These are phyloP conservation scores for Hura crepitans DNA, from an alignment of 441 rosid genomes.

Conservation along the genomic window DNA sequence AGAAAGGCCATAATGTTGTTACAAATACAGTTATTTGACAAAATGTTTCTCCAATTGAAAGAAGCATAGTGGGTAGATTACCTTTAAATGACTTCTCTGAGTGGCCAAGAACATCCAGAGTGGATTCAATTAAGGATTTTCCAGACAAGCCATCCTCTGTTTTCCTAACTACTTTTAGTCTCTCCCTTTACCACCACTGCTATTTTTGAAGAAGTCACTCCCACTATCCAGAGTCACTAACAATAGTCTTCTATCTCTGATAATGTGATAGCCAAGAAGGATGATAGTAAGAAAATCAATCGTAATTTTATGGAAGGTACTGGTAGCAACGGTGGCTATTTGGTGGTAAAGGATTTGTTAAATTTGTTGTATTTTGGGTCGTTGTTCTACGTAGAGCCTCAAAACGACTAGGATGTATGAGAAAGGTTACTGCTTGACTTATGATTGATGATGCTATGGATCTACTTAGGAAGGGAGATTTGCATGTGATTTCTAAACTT, in stretches of 20 bases:
- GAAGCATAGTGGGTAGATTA: conserved; percentile 6
- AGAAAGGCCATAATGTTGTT: not conserved
- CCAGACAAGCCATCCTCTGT: conserved; percentile 16
- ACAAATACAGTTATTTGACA: not conserved
- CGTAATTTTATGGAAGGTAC: not conserved
- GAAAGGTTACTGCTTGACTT: conserved; percentile 81
- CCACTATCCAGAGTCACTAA: conserved; percentile 31
- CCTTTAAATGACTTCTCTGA: conserved; percentile 34
- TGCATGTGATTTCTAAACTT: conserved; percentile 60
- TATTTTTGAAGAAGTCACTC: conserved; percentile 60
- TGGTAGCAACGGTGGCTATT: not conserved
- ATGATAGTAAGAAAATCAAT: conserved; percentile 7
- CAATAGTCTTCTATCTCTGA: conserved; percentile 19
- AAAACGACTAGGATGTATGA: conserved; percentile 82
- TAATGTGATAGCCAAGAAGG: conserved; percentile 16
- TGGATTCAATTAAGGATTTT: conserved; percentile 33
- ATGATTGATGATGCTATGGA: conserved; percentile 85
- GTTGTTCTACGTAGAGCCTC: conserved; percentile 72
- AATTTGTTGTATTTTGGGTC: conserved; percentile 76
- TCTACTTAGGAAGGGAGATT: conserved; percentile 67
- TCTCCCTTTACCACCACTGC: conserved; percentile 43
- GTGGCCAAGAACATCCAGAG: conserved; percentile 36
- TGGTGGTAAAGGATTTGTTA: conserved; percentile 54
- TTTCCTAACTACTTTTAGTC: conserved; percentile 11
- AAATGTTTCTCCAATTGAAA: not conserved